Evolutionary conservation across 2,329 filamentous ascomycete species (phyloP), one percentile per base, ranked within the genome.

Genomic region (Ophiocordyceps camponoti-floridani): DNA sequence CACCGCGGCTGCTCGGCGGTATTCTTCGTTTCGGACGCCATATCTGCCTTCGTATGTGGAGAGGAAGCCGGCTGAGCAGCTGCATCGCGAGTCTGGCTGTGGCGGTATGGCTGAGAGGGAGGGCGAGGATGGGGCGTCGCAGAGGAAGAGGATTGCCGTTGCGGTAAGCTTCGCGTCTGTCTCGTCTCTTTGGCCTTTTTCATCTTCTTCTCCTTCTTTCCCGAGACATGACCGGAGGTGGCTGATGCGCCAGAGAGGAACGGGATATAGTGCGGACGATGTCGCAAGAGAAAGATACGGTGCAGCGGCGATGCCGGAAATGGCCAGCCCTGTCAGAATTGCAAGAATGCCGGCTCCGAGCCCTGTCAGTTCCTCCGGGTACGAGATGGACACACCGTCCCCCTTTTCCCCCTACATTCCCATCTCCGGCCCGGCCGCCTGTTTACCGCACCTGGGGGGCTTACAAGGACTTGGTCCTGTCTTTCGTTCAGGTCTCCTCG

Each of bases 221-320:
- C 11, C 33, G 31, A 33, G 31, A 5, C 31, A 33, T 33, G 31
- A 6, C 14, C 4, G 31, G 31, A 6, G 31, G 31, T 10, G 31
- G 31, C 31, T 33, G 31, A 33, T 33, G 31, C 31, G 31, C 14
- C 38, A 40, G 38, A 26, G 38, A 40, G 38, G 14, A 13, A 31
- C 11, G 14, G 14, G 43, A 46, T 50, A 95, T 51, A 95, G 89
- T 96, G 89, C 60, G 77, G 78, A 33, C 78, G 89, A 52, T 96
- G 89, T 62, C 78, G 89, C 48, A 88, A 89, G 65, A 77, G 89
- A 47, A 96, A 96, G 69, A 96, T 96, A 54, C 82, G 85, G 53
- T 96, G 89, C 65, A 94, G 84, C 55, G 89, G 89, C 40, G 86
- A 94, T 57, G 69, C 73, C 31, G 83, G 82, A 30, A 76, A 81